Base-by-base conservation (phyloP, 2,329 filamentous ascomycete genomes). In the Diaporthe citri region DNA sequence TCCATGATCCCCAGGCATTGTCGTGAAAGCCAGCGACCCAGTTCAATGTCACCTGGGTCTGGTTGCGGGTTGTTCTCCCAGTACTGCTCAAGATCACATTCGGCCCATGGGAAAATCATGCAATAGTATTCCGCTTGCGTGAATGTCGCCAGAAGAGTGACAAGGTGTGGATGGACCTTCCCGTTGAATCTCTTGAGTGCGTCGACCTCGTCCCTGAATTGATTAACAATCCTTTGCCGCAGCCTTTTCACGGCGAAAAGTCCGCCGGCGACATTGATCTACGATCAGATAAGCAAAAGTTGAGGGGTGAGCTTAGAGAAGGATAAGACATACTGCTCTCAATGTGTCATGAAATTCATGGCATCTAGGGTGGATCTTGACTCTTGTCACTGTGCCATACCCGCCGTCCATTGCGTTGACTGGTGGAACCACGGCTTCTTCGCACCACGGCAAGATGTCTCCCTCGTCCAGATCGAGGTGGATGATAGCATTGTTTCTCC, bases 91-190 rank as follows among this genome's bases (percentile, higher is more conserved):
- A 74, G 64, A 34, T 74, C 72, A 41, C 43, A 70, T 12, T 60
- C n/a, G 1, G 72, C 72, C 72, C 72, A 74, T 1, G 72, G 72
- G 10, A 74, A 74, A 2, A 74, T 74, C 64, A 74, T 52, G 46
- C 71, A 34, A 5, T 74, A 74, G 34, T 74, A 22, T 1, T 10
- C 36, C 0, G 1, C 31, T 3, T 74, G 72, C 0, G 41, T 52
- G 3, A 74, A 74, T 0, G 72, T 74, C 2, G 72, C 72, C 17
- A 74, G 15, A 1, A 74, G 64, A 15, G 72, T 74, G 55, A 74
- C 34, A 4, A 74, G 72, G 17, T 74, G 72, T n/a, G 28, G 36
- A 9, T 74, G 72, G 8, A 71, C 36, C 5, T 22, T 71, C 0
- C 72, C 72, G 8, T 22, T 71, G 43, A 74, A 74, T 13, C 56